Percentiles rank a stretch among this genome's conserved stretches.
phyloP scores from a whole-genome alignment of 495 filamentous ascomycete genomes.

The Aspergillus ostianus region DNA sequence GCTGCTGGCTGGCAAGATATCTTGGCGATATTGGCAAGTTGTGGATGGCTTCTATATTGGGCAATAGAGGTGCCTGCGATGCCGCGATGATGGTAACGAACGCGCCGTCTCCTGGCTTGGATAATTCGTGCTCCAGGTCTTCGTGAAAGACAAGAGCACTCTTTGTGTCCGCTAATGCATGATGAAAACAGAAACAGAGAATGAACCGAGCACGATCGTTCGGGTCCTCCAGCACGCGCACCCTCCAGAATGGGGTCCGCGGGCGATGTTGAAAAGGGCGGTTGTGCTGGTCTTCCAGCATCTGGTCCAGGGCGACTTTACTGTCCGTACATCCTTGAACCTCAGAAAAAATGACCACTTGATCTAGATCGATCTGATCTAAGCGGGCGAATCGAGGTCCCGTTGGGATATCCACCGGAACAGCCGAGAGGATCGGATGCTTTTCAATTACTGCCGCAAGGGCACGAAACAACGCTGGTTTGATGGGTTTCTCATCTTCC shows the following conservation, averaged over 20 bases:
- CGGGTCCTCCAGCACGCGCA: conserved; percentile 7
- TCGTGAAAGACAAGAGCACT: conserved; percentile 10
- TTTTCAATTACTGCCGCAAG: conserved; percentile 7
- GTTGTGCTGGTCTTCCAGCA: conserved; percentile 4
- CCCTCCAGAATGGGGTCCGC: conserved; percentile 12
- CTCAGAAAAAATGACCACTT: neutral
- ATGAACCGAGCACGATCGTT: neutral
- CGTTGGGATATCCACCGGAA: conserved; percentile 9
- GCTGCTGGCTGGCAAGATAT: neutral
- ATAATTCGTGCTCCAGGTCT: conserved; percentile 6
- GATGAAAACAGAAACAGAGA: conserved; percentile 12
- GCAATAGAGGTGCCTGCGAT: neutral
- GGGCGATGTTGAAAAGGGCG: conserved; percentile 2
- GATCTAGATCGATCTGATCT: neutral
- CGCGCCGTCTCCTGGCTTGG: neutral
- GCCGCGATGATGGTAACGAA: neutral
- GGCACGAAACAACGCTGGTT: conserved; percentile 10
- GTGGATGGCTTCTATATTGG: neutral
- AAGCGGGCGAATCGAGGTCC: conserved; percentile 7
- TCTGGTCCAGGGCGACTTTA: neutral
- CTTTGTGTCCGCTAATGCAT: conserved; percentile 8
- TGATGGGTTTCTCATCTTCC: neutral
- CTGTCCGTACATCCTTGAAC: neutral
- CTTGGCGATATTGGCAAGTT: neutral
- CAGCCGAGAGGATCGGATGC: conserved; percentile 11